phyloP scores from a whole-genome alignment of 371 early-diverging fungal genomes.

The Mucor indicus region DNA sequence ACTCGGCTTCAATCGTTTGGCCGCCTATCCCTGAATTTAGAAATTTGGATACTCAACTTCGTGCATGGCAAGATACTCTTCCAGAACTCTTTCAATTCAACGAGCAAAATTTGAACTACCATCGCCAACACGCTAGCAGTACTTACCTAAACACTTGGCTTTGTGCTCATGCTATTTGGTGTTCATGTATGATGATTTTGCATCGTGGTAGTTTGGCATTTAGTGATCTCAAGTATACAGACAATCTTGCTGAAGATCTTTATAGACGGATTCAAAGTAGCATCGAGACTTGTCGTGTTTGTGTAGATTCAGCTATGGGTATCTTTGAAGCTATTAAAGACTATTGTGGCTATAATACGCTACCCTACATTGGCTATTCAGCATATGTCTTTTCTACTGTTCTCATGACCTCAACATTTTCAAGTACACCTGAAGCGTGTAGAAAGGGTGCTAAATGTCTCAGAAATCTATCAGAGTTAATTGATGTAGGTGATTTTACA shows the following conservation, averaged over 20 bases:
- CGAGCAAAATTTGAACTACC: slow-evolving; percentile 23
- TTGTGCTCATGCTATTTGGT: slow-evolving; percentile 37
- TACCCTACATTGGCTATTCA: slow-evolving; percentile 45
- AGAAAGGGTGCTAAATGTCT: slow-evolving; percentile 31
- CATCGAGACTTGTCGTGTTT: slow-evolving; percentile 31
- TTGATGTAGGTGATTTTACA: slow-evolving; percentile 13
- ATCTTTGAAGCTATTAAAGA: slow-evolving; percentile 39
- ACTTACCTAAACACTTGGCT: slow-evolving; percentile 35
- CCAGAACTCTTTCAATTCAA: slow-evolving; percentile 36
- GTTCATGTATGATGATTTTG: slow-evolving; percentile 34
- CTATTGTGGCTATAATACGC: slow-evolving; percentile 24
- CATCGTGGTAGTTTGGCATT: slow-evolving; percentile 46
- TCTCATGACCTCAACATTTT: slow-evolving; percentile 44
- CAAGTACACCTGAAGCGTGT: slow-evolving; percentile 31
- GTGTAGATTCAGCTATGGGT: slow-evolving; percentile 35
- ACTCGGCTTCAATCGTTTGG: slow-evolving; percentile 32
- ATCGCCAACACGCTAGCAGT: slow-evolving; percentile 25
- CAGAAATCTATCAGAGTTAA: slow-evolving; percentile 21
- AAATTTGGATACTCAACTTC: slow-evolving; percentile 44
- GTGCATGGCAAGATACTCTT: slow-evolving; percentile 30
- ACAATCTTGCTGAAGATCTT: slow-evolving; percentile 15
- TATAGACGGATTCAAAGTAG: slow-evolving; percentile 29
- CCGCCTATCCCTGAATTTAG: slow-evolving; percentile 53
- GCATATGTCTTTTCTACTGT: slow-evolving; percentile 45
- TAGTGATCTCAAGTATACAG: slow-evolving; percentile 19